phyloP scores from a whole-genome alignment of 805 yeast genomes.

The Lachancea thermotolerans region DNA sequence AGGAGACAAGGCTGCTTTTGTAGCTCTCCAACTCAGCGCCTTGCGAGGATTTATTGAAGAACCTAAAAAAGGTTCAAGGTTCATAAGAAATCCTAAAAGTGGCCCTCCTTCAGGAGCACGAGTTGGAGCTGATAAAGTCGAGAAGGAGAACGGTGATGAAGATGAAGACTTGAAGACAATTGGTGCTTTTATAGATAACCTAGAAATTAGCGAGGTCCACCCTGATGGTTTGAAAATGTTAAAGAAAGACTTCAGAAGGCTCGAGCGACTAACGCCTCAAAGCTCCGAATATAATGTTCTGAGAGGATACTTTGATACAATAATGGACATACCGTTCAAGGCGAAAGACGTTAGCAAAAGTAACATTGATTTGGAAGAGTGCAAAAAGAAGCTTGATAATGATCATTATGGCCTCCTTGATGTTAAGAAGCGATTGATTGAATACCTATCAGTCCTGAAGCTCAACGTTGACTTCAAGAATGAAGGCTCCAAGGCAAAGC shows the following conservation, averaged over 20 bases:
- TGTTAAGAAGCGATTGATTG: constrained; percentile 69
- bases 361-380: constrained; percentile 42
- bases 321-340: constrained; percentile 57
- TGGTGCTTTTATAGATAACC: constrained; percentile 24
- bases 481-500: constrained; percentile 25
- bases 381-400: constrained; percentile 53
- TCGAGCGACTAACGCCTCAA: constrained; percentile 44
- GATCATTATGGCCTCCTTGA: constrained; percentile 74
- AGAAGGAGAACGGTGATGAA: constrained; percentile 30
- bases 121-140: background rate
- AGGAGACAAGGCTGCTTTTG: constrained; percentile 46
- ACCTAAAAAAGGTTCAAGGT: too few species aligned
- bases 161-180: constrained; percentile 30
- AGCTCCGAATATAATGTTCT: constrained; percentile 60
- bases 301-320: constrained; percentile 56
- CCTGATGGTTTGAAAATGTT: constrained; percentile 39
- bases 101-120: too few species aligned
- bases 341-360: constrained; percentile 26
- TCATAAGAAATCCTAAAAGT: too few species aligned
- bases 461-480: constrained; percentile 31
- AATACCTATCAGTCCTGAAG: constrained; percentile 72
- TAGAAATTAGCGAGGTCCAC: constrained; percentile 27
- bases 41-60: constrained; percentile 37
- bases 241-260: constrained; percentile 46
- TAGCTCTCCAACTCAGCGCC: constrained; percentile 49